These are phyloP conservation scores for Phytophthora fragariaefolia DNA, from an alignment of 352 stramenopile species.

Conservation along the genomic window DNA sequence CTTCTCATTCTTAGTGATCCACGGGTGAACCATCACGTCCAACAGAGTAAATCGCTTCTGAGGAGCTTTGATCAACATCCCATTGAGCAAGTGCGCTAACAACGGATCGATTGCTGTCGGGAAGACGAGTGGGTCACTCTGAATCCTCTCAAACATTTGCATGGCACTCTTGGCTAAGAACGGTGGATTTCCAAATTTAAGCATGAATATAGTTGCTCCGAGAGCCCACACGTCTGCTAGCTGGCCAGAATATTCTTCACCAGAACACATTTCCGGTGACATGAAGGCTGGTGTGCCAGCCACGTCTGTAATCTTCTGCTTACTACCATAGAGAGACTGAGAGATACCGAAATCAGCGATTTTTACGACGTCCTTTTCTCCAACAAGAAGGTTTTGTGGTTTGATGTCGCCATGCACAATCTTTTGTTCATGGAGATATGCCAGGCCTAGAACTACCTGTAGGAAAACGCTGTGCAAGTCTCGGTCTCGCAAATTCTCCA, in stretches of 20 bases:
- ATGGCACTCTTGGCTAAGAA: constrained; percentile 91
- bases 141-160: constrained; percentile 91
- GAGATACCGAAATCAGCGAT: constrained; percentile 94
- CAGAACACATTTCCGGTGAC: constrained; percentile 92
- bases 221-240: constrained; percentile 93
- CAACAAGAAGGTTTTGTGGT: constrained; percentile 88
- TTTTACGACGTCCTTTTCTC: constrained; percentile 89
- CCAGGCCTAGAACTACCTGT: constrained; percentile 83
- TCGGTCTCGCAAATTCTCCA: constrained; percentile 62
- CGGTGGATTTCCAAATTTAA: constrained; percentile 87
- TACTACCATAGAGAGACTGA: constrained; percentile 82
- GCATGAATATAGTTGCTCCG: constrained; percentile 90
- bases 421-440: constrained; percentile 90
- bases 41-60: constrained; percentile 62
- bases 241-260: constrained; percentile 83
- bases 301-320: constrained; percentile 80
- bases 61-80: constrained; percentile 75
- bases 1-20: constrained; percentile 76
- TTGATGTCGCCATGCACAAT: constrained; percentile 91
- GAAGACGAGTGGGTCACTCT: constrained; percentile 77
- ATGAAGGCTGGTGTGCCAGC: constrained; percentile 93
- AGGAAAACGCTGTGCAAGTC: constrained; percentile 79
- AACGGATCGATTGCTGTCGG: constrained; percentile 57
- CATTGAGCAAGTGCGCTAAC: constrained; percentile 60
- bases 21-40: constrained; percentile 79